Evolutionary conservation across 768 basidiomycete species (phyloP).

Genomic region (Tulasnella sp.): DNA sequence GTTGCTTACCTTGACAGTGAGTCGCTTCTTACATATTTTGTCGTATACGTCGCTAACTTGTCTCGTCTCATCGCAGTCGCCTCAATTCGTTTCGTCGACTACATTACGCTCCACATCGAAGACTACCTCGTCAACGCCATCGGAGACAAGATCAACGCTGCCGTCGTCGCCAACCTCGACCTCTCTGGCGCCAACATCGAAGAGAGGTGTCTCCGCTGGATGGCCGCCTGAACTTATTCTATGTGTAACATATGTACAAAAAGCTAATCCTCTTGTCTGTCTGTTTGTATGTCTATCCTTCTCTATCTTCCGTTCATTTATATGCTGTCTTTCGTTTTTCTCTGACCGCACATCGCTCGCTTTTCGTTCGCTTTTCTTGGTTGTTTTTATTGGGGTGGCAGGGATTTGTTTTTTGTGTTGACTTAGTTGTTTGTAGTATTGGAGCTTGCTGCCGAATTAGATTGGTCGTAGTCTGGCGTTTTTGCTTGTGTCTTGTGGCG

Average conservation of each 20-base stretch:
- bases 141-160: slow-evolving; percentile 24
- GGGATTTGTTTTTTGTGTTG: not conserved
- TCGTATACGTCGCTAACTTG: not conserved
- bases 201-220: slow-evolving; percentile 14
- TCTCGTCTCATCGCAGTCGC: not conserved
- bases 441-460: not conserved
- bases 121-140: slow-evolving; percentile 22
- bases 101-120: slow-evolving; percentile 13
- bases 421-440: not conserved
- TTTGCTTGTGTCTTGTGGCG: no score
- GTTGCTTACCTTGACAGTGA: slow-evolving; percentile 11
- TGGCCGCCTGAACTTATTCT: not conserved
- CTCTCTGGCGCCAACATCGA: slow-evolving; percentile 5
- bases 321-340: not conserved
- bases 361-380: not conserved
- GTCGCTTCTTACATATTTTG: not conserved
- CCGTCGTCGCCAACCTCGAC: slow-evolving; percentile 12
- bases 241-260: slow-evolving; percentile 1
- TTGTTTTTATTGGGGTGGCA: not conserved
- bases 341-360: not conserved
- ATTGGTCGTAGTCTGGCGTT: not conserved
- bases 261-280: not conserved
- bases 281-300: not conserved
- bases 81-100: slow-evolving; percentile 19
- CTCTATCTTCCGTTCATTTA: not conserved